Percentiles rank a stretch among this genome's conserved stretches.
Evolutionary conservation across 345 rosid genomes (phyloP).

Genomic region (Pistacia atlantica): DNA sequence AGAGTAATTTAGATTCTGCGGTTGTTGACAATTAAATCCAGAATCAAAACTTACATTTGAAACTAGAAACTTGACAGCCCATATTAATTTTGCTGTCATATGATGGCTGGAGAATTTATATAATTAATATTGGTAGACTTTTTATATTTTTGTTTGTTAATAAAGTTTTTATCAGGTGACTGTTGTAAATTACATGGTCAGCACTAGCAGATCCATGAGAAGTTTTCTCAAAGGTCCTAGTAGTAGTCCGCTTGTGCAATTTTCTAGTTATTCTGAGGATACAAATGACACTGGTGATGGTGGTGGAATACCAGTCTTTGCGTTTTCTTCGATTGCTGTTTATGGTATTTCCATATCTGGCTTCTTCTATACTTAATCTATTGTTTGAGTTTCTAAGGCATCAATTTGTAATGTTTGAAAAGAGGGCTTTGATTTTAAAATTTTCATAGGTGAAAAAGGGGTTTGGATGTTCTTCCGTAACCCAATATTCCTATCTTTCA

Average conservation of each 20-base stretch:
- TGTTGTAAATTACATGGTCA: slow-evolving; percentile 61
- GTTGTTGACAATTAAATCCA: not conserved
- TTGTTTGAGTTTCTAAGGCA: not conserved
- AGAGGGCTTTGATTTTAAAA: not conserved
- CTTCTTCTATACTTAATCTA: not conserved
- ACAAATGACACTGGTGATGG: slow-evolving; percentile 71
- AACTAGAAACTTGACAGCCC: not conserved
- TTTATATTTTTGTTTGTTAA: not conserved
- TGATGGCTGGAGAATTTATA: not conserved
- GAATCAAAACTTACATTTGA: not conserved
- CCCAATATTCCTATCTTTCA: not conserved
- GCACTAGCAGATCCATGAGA: slow-evolving; percentile 62
- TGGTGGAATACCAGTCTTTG: slow-evolving; percentile 66
- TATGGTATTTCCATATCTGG: slow-evolving; percentile 50
- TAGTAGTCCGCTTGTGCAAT: slow-evolving; percentile 59
- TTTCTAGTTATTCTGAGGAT: slow-evolving; percentile 54
- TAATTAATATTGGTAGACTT: not conserved
- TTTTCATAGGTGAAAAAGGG: not conserved
- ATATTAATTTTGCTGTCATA: not conserved
- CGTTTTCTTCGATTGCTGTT: slow-evolving; percentile 55
- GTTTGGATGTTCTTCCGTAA: not conserved
- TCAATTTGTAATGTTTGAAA: not conserved
- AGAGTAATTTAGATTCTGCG: not conserved
- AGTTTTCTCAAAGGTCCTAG: slow-evolving; percentile 51
- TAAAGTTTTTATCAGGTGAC: slow-evolving; percentile 47